Evolutionary conservation across 345 rosid species (phyloP), one percentile per base, ranked within the genome.

Genomic region (Syzygium jambos): DNA sequence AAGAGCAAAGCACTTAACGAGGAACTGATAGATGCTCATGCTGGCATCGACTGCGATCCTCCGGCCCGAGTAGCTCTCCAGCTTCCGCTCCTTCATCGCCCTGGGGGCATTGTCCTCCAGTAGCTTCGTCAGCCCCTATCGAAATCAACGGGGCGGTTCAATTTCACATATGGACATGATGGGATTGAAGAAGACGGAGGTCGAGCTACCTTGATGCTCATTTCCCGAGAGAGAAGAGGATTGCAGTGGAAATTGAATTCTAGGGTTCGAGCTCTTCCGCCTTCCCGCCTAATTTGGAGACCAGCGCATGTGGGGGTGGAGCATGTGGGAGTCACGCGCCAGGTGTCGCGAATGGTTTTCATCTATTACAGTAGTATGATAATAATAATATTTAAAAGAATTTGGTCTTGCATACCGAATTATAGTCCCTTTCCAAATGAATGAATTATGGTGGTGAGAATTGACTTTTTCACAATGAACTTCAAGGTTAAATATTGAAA

Each of bases 21-120:
- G 98, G 92, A 97, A 96, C 90, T 94, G 99, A 88, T 97, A 95
- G 78, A 96, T 97, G 94, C 98, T 95, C 98, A 95, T 96, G 97
- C 98, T 95, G 78, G 99, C 99, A 88, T 97, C 99, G 55, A 97
- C 91, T 17, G 99, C 98, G 15, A 96, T 96, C 91, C 95, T 95
- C 51, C 95, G 94, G 85, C 99, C 99, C 38, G 95, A 96, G 86
- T 91, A 97, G 92, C 95, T 93, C 90, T 96, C 96, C 78, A 96
- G 93, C 89, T 95, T 97, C 90, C 94, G 98, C 90, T 95, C 99
- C 90, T 95, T 97, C 99, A 95, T 95, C 54, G 94, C 90, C 65
- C 86, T 94, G 5, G 99, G 99, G 21, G 97, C 99, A 91, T 94
- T 95, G 90, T 97, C 99, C 7, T 97, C 99, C 87, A 97, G 89